Percentiles rank a stretch among this genome's conserved stretches.
phyloP scores from a whole-genome alignment of 768 basidiomycete species.

The Trametes maxima region DNA sequence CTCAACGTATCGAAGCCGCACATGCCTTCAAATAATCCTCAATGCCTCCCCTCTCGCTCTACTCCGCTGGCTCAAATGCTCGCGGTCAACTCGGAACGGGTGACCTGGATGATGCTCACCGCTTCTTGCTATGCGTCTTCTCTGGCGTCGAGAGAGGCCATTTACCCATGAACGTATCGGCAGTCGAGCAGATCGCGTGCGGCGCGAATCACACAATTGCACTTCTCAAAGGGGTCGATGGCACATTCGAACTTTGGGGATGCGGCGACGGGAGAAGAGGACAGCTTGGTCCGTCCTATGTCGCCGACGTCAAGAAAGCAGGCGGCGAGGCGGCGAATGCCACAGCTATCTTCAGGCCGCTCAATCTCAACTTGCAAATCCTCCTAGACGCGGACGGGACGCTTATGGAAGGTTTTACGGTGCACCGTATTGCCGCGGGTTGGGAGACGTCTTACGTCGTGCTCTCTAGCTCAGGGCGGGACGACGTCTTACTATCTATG shows the following conservation, averaged over 20 bases:
- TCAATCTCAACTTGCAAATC: constrained; percentile 39
- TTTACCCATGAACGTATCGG: constrained; percentile 29
- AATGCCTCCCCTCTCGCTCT: constrained; percentile 28
- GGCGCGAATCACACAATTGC: constrained; percentile 83
- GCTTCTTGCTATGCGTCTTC: constrained; percentile 44
- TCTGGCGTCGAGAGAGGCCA: constrained; percentile 20
- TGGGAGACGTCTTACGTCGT: constrained; percentile 89
- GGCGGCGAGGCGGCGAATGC: background rate
- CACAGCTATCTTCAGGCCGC: constrained; percentile 47
- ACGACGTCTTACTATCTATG: constrained; percentile 71
- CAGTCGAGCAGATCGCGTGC: constrained; percentile 55
- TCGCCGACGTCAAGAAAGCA: constrained; percentile 1
- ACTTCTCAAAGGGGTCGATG: constrained; percentile 48
- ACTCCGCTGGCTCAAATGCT: constrained; percentile 52
- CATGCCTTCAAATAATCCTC: background rate
- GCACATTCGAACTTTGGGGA: constrained; percentile 59
- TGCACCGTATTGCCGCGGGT: constrained; percentile 57
- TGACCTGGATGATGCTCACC: constrained; percentile 41
- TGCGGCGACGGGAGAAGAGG: constrained; percentile 71
- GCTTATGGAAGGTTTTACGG: constrained; percentile 43
- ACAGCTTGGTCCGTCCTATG: constrained; percentile 63
- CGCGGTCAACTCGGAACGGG: constrained; percentile 49
- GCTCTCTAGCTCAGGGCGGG: constrained; percentile 43
- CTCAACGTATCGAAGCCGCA: background rate
- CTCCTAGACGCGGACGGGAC: constrained; percentile 34